Conservation (phyloP, 352 stramenopile species). For the Discostella stelligera region DNA sequence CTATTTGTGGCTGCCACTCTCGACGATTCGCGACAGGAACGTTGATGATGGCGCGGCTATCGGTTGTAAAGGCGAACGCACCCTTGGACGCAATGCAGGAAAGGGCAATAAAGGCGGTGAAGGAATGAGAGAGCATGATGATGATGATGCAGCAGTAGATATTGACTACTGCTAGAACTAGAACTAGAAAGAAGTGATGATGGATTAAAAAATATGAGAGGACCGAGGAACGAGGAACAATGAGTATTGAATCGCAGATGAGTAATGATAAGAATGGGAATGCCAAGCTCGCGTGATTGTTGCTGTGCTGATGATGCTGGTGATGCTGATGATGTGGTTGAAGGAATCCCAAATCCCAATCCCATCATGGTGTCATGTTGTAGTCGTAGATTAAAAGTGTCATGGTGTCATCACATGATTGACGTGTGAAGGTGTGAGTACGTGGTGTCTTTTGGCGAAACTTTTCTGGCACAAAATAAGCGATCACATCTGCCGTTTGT, state of each 20-base stretch:
- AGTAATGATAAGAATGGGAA: no score
- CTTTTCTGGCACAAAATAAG: no score
- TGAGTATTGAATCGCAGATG: neutral
- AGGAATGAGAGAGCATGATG: conserved; percentile 9
- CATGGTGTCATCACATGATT: no score
- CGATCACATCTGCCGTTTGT: no score
- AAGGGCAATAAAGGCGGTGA: conserved; percentile 17
- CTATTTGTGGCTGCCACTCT: conserved; percentile 37
- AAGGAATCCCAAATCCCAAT: no score
- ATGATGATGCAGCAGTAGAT: conserved; percentile 2
- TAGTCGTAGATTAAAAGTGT: no score
- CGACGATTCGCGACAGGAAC: conserved; percentile 15
- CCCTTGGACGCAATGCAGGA: conserved; percentile 11
- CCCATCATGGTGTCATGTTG: no score
- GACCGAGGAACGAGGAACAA: neutral
- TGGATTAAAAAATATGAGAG: conserved; percentile 27
- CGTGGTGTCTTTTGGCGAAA: no score
- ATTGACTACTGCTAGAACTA: neutral
- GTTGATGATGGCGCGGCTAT: neutral
- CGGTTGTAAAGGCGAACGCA: conserved; percentile 29
- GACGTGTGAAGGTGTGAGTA: no score
- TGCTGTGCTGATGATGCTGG: no score
- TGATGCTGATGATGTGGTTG: no score
- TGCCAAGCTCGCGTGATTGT: no score
- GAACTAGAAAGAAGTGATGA: neutral